Base-by-base conservation (phyloP, 192 early-diverging fungal genomes). In the Coemansia sp. region DNA sequence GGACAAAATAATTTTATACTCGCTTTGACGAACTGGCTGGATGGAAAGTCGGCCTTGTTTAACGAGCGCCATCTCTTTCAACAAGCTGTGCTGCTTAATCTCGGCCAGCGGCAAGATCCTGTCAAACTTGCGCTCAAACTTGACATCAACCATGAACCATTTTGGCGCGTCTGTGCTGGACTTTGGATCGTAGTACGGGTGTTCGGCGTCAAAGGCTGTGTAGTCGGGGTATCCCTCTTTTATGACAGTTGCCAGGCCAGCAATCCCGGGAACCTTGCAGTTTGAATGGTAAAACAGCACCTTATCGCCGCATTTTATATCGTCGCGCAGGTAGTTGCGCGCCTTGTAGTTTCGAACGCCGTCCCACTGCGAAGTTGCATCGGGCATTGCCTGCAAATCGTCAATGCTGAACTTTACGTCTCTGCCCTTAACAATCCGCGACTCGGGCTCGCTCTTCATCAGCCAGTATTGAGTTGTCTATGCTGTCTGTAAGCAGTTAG, bases 261-360 rank as follows among this genome's bases (percentile, higher is more conserved):
- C 91, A n/a, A 95, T 82, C 2, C 93, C 93, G 4, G 93, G 92
- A 1, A 55, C 53, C 49, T 91, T 91, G 76, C 91, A 92, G 65
- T 93, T 95, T 9, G 91, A 92, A 60, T 94, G 92, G 75, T 95
- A 95, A 63, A 92, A 95, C 1, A 95, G 69, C 19, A 86, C 82
- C 9, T 81, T 61, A 50, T 92, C 89, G 10, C 88, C 90, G 6
- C 87, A 37, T 48, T 88, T 89, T 90, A 93, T 93, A 48, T 82
- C 73, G 25, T 87, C 83, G 2, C 86, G 83, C 88, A 95, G 86
- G 22, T 90, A 83, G 63, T 94, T 95, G 22, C 90, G 84, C 5
- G 92, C 93, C 55, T 91, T 90, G 66, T 85, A 91, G 70, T 90
- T 95, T 23, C 92, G 60, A 12, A 94, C 92, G 8, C 92, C 92